Base-by-base conservation (phyloP, 78 protist genomes). In the Cyanophora paradoxa region DNA sequence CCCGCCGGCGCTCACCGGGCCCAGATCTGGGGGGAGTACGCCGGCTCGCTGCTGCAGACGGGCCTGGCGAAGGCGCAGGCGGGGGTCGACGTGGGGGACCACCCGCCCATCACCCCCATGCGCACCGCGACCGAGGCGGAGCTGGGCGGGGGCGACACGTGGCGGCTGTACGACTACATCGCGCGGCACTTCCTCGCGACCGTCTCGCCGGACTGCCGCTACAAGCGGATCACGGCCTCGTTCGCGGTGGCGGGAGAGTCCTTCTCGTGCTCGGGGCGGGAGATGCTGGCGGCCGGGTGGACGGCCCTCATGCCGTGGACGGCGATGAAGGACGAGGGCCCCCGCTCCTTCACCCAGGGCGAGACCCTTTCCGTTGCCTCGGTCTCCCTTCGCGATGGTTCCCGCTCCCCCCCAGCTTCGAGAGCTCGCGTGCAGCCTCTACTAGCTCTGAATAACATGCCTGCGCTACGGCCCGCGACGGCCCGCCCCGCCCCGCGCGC, bases 41-140 rank as follows among this genome's bases (percentile, higher is more conserved):
- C 46, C 11, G 36, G 61, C 30, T 30, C 26, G 72, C 72, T 66
- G 28, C 30, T 48, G 22, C 63, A 0, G 48, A 28, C 16, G 34
- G 74, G 74, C 3, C 0, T 52, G 8, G 36, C 7, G 28, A 16
- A 13, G 33, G 62, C 73, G 11, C 66, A 26, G n/a, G 67, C 16
- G n/a, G 85, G 85, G 59, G 7, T 26, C 14, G 72, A 81, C 31
- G 65, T 20, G 0, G 93, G 93, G 24, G 93, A 84, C 48, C 93
- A 88, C 73, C 87, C 89, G 5, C 93, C 93, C 20, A 81, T 88
- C 80, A 63, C 76, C 8, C 93, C 93, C 20, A 58, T 52, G 69
- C 19, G 66, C 14, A 10, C 26, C 20, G 74, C 78, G 19, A 5
- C 40, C 10, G 78, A 34, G 50, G 4, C 6, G 8, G 40, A 17